phyloP scores from a whole-genome alignment of 805 yeast genomes.

The Ogataea ganodermae region DNA sequence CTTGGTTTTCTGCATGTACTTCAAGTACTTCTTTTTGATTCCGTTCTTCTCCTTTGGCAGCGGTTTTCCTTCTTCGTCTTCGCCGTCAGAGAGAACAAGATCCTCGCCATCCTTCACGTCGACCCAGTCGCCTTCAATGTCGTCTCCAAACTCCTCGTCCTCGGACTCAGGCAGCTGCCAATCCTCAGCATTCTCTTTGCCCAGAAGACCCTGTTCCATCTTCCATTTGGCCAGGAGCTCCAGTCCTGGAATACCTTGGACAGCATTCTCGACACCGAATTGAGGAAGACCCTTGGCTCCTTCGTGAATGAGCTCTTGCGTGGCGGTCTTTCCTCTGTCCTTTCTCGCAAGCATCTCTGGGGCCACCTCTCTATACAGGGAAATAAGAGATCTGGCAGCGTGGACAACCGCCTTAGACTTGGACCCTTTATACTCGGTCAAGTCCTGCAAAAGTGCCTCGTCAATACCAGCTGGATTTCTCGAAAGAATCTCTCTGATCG shows the following conservation, averaged over 20 bases:
- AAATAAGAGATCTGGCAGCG: constrained; percentile 88
- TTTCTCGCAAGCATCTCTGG: constrained; percentile 91
- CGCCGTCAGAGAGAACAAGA: constrained; percentile 54
- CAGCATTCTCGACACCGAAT: constrained; percentile 73
- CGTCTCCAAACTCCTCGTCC: constrained; percentile 51
- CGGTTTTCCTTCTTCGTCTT: constrained; percentile 43
- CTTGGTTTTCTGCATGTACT: constrained; percentile 34
- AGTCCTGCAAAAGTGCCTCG: constrained; percentile 81
- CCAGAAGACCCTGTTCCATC: constrained; percentile 54
- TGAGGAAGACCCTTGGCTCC: constrained; percentile 51
- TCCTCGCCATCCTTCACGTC: constrained; percentile 82
- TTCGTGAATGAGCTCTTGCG: constrained; percentile 73
- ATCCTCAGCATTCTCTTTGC: constrained; percentile 57
- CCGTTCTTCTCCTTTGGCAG: constrained; percentile 37
- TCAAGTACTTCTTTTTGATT: constrained; percentile 37
- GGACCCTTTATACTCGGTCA: constrained; percentile 87
- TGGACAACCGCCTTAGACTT: constrained; percentile 91
- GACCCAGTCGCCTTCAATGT: constrained; percentile 91
- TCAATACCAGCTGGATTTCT: constrained; percentile 96
- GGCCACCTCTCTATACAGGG: constrained; percentile 89
- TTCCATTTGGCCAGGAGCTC: constrained; percentile 90
- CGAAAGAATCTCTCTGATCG: constrained; percentile 88
- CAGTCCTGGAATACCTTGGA: constrained; percentile 84
- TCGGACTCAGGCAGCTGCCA: constrained; percentile 65
- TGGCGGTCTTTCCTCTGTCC: constrained; percentile 91